These are phyloP conservation scores for Agaricus subrufescens DNA, from an alignment of 768 basidiomycete species.

Conservation along the genomic window DNA sequence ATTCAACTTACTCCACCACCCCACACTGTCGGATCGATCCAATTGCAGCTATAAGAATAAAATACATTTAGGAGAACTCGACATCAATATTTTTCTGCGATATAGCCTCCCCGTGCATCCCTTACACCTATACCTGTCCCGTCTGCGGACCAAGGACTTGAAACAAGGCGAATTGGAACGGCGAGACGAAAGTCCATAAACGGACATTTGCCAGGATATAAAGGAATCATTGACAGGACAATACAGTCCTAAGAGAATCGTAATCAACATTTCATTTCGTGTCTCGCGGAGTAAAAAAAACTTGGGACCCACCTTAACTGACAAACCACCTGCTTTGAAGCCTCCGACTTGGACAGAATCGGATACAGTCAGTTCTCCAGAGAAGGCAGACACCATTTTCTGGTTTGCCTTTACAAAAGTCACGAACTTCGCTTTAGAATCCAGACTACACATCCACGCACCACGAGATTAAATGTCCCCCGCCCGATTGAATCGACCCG, in stretches of 20 bases:
- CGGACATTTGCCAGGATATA: constrained; percentile 46
- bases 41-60: no score
- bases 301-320: constrained; percentile 54
- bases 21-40: no score
- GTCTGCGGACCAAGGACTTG: constrained; percentile 52
- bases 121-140: constrained; percentile 28
- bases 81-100: not conserved
- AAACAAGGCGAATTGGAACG: constrained; percentile 61
- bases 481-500: constrained; percentile 59
- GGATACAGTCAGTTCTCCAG: constrained; percentile 55
- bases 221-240: constrained; percentile 55
- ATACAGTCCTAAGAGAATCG: constrained; percentile 50
- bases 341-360: constrained; percentile 48
- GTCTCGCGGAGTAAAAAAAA: not conserved
- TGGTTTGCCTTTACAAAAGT: constrained; percentile 48
- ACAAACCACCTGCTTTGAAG: constrained; percentile 62
- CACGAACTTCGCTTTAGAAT: not conserved
- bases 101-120: not conserved
- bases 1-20: no score
- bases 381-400: constrained; percentile 54
- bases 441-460: constrained; percentile 24
- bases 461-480: constrained; percentile 53
- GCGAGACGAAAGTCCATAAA: constrained; percentile 58
- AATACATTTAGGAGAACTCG: not conserved
- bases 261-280: not conserved